Evolutionary conservation across 805 yeast species (phyloP).

Genomic region (Myxozyma geophila): DNA sequence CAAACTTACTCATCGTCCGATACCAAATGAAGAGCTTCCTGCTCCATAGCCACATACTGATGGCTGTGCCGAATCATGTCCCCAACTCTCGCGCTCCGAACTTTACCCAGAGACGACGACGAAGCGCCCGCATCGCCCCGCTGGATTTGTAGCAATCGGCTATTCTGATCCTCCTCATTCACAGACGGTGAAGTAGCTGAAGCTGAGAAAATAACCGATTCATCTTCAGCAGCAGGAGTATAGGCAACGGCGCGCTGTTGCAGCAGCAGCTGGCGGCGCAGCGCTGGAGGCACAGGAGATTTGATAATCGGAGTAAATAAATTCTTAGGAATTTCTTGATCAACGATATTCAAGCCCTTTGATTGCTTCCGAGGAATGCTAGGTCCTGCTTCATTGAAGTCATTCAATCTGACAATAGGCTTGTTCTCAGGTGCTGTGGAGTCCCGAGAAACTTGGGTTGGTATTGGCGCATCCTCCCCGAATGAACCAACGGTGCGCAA

Average conservation of each 20-base stretch:
- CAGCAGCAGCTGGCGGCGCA: slow-evolving; percentile 27
- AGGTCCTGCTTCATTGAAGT: background rate
- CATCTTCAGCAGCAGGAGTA: background rate
- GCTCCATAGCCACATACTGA: background rate
- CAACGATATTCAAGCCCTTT: slow-evolving; percentile 17
- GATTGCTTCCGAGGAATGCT: background rate
- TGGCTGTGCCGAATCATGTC: slow-evolving; percentile 23
- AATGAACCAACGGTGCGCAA: slow-evolving; percentile 14
- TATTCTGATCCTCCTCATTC: background rate
- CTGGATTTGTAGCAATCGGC: background rate
- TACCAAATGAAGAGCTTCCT: slow-evolving; percentile 7
- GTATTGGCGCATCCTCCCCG: background rate
- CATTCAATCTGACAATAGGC: background rate
- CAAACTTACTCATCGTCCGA: background rate
- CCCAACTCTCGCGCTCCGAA: slow-evolving; percentile 28
- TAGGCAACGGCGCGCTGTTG: slow-evolving; percentile 4
- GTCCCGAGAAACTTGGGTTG: background rate
- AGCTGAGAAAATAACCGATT: background rate
- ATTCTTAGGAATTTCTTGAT: slow-evolving; percentile 30
- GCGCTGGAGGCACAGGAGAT: slow-evolving; percentile 33
- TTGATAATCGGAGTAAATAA: slow-evolving; percentile 30
- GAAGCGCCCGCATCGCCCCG: background rate
- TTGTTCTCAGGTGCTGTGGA: background rate
- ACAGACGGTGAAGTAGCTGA: background rate
- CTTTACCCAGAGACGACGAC: slow-evolving; percentile 26